Evolutionary conservation across 805 yeast genomes (phyloP), one percentile per base, ranked within the genome.

Genomic region (Maudiozyma turicensis): DNA sequence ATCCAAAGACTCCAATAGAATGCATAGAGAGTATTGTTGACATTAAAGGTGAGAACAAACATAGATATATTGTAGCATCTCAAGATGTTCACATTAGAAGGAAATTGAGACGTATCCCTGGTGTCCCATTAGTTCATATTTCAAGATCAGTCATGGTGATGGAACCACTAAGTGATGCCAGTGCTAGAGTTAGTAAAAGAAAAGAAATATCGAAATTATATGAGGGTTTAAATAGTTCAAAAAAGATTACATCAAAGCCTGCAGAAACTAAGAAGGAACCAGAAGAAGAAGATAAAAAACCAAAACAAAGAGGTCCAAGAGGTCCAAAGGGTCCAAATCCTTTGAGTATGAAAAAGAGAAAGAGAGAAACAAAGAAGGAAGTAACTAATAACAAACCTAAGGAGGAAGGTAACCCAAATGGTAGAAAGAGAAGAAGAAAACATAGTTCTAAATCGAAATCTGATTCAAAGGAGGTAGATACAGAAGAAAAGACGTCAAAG

Each of bases 291-390:
- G 9, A 14, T n/a, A n/a, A 45, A 72, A 58, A 86, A 40, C 53
- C 54, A 4, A 73, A 77, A 63, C 42, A 8, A 20, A 82, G 79
- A 66, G 74, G 78, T 52, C 79, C 48, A 29, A 52, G 72, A 57
- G 89, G 90, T 3, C 84, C 88, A 9, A 84, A 81, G 57, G 90
- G 77, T 32, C 96, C 96, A 6, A 91, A 91, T 63, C 97, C 98
- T 1, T 70, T 91, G 58, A 89, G 97, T 69, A 72, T 88, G 47
- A 89, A 87, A 70, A 88, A 84, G 73, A 84, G 81, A 70, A 78
- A 77, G 65, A 55, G 54, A 10, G 48, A 55, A 31, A 10, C 40
- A 6, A 30, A 46, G 15, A 9, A 33, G 11, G 42, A 39, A 11
- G 8, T 11, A 3, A 15, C 13, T 35, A 11, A 13, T 35, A 15